Base-by-base conservation (phyloP, 192 early-diverging fungal genomes). In the Entomortierella chlamydospora region DNA sequence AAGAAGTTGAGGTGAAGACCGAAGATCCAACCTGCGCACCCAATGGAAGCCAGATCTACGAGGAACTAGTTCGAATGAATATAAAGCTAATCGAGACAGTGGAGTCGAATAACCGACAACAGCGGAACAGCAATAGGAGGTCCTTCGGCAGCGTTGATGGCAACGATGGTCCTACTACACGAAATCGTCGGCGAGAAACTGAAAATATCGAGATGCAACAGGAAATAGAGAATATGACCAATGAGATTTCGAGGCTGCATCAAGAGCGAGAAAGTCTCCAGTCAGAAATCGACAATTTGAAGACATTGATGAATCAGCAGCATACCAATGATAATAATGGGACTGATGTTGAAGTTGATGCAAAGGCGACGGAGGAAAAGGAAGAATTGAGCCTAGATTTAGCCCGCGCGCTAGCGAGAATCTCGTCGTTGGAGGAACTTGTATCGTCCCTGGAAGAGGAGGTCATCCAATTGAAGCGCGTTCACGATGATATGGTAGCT, bases 381-480 rank as follows among this genome's bases (percentile, higher is more conserved):
- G 25, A 61, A 29, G 60, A 57, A 12, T 25, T 61, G 49, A 9
- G 25, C 4, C 5, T 37, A 34, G 63, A 66, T 41, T 39, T 66
- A 20, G 34, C 7, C 9, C 52, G 56, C 12, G 62, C 72, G 3
- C 15, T 41, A 0, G 53, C 31, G 0, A 41, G 47, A n/a, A 60
- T 66, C 13, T 41, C 33, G n/a, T n/a, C 72, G 0, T 42, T 73
- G 31, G 63, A 58, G 28, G 49, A 53, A 17, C 18, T 34, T 23
- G 26, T 70, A 10, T 12, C 20, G 25, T 42, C 52, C 8, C 30
- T 55, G 23, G 70, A 72, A 43, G 55, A 63, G 2, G 54, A 72
- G 23, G 54, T 47, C 18, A n/a, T 26, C 25, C 25, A 54, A 6
- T 49, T 58, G 31, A 37, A 25, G 50, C 60, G 20, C 20, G 41